Conservation (phyloP, 2,329 filamentous ascomycete genomes). For the Aspergillus sergii region DNA sequence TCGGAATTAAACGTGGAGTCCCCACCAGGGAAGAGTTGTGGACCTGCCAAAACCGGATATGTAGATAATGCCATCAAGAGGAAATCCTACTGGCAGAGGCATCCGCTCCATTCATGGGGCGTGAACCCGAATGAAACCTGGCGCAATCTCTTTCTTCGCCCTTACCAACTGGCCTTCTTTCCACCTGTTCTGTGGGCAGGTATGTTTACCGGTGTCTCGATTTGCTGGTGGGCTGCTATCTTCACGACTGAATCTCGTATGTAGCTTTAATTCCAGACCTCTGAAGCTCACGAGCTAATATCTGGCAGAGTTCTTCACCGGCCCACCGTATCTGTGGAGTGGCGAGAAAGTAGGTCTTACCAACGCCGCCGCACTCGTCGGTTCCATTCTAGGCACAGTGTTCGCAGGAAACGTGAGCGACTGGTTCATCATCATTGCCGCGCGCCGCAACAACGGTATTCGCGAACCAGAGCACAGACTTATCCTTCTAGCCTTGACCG, state of each 20-base stretch:
- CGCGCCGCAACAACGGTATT: constrained; percentile 27
- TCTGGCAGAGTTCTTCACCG: constrained; percentile 2
- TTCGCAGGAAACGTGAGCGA: constrained; percentile 26
- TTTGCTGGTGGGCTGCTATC: constrained; percentile 8
- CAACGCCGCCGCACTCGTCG: not conserved
- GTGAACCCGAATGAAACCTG: not conserved
- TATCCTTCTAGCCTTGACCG: constrained; percentile 17
- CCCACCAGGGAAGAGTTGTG: not conserved
- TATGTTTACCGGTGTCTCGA: constrained; percentile 1
- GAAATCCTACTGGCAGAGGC: not conserved
- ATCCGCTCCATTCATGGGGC: not conserved
- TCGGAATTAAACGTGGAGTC: no score
- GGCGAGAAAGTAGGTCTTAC: constrained; percentile 3
- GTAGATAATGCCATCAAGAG: not conserved
- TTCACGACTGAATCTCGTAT: constrained; percentile 4
- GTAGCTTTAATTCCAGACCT: not conserved
- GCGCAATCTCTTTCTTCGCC: not conserved
- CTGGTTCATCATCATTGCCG: constrained; percentile 26
- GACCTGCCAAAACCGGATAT: not conserved
- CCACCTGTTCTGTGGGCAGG: not conserved
- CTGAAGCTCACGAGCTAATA: not conserved
- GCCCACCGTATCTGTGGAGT: not conserved
- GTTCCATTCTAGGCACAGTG: constrained; percentile 2
- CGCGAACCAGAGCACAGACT: constrained; percentile 30
- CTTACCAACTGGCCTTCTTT: not conserved